Conservation (phyloP, 2,329 filamentous ascomycete genomes). For the Arthrobotrys megalospora region DNA sequence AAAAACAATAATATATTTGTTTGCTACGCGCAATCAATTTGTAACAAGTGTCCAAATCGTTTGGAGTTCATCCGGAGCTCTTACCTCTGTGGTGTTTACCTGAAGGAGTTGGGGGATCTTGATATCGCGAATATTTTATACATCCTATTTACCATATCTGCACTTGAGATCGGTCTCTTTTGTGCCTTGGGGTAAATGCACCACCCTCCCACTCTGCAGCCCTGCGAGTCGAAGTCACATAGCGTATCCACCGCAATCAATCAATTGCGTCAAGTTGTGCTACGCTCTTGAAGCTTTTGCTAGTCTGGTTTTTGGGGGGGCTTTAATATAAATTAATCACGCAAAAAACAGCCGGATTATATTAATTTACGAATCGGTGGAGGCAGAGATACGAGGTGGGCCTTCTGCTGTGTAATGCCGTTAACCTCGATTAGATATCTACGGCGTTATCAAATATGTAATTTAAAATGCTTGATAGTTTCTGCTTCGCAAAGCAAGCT, state of each 20-base stretch:
- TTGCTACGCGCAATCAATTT: slow-evolving; percentile 51
- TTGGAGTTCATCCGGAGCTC: slow-evolving; percentile 40
- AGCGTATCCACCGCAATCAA: slow-evolving; percentile 5
- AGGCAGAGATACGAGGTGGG: slow-evolving; percentile 20
- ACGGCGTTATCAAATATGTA: slow-evolving; percentile 10
- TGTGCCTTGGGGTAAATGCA: slow-evolving; percentile 23
- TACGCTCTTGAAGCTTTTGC: background rate
- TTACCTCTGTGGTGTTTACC: slow-evolving; percentile 2
- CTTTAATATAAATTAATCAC: slow-evolving; percentile 42
- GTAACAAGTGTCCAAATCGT: slow-evolving; percentile 44
- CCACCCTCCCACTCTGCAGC: slow-evolving; percentile 34
- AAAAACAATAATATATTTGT: slow-evolving; percentile 6
- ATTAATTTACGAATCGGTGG: slow-evolving; percentile 18
- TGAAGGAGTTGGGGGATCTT: slow-evolving; percentile 3
- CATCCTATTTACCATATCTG: slow-evolving; percentile 25
- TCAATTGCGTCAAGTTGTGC: slow-evolving; percentile 30
- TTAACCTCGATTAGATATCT: slow-evolving; percentile 1
- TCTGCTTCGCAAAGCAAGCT: slow-evolving; percentile 9
- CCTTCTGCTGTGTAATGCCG: slow-evolving; percentile 1
- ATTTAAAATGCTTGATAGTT: slow-evolving; percentile 1
- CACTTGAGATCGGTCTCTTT: slow-evolving; percentile 22
- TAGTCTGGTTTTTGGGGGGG: background rate
- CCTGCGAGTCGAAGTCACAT: slow-evolving; percentile 31
- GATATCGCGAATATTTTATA: slow-evolving; percentile 25
- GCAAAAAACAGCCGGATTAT: slow-evolving; percentile 28